Evolutionary conservation across 768 basidiomycete genomes (phyloP).

Genomic region (Suillus paluster): DNA sequence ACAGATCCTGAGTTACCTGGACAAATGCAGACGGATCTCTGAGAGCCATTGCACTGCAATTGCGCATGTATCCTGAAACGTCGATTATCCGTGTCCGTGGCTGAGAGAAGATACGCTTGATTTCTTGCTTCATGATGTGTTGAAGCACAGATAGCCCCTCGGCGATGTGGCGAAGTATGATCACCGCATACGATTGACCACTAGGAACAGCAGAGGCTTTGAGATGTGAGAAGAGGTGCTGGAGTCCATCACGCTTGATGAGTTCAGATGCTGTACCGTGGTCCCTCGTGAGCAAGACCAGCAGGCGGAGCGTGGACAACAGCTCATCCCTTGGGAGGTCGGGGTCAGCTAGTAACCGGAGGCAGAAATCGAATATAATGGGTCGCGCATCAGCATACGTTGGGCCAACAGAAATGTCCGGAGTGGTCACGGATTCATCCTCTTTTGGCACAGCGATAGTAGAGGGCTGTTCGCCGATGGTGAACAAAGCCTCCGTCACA

Average conservation of each 20-base stretch:
- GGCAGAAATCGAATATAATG: slow-evolving; percentile 75
- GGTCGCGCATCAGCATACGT: slow-evolving; percentile 61
- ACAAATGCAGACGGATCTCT: slow-evolving; percentile 82
- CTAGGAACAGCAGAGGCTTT: slow-evolving; percentile 60
- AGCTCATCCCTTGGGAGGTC: slow-evolving; percentile 80
- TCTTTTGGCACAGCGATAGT: slow-evolving; percentile 70
- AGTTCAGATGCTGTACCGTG: slow-evolving; percentile 66
- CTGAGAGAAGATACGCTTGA: slow-evolving; percentile 80
- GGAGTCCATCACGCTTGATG: slow-evolving; percentile 66
- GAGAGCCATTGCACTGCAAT: slow-evolving; percentile 77
- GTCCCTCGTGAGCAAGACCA: slow-evolving; percentile 85
- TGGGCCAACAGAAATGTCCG: slow-evolving; percentile 63
- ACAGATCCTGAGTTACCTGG: slow-evolving; percentile 68
- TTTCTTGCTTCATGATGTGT: slow-evolving; percentile 78
- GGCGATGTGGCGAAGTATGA: slow-evolving; percentile 89
- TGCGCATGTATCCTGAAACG: slow-evolving; percentile 71
- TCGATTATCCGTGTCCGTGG: slow-evolving; percentile 74
- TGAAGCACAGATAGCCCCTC: slow-evolving; percentile 74
- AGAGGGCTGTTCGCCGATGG: slow-evolving; percentile 73
- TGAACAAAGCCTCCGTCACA: slow-evolving; percentile 83
- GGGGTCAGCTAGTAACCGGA: slow-evolving; percentile 68
- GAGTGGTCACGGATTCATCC: slow-evolving; percentile 59
- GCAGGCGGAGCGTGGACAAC: slow-evolving; percentile 77
- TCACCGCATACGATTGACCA: slow-evolving; percentile 82
- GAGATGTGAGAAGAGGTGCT: slow-evolving; percentile 67